Conservation (phyloP, 2,329 filamentous ascomycete species). For the Aspergillus sp. region DNA sequence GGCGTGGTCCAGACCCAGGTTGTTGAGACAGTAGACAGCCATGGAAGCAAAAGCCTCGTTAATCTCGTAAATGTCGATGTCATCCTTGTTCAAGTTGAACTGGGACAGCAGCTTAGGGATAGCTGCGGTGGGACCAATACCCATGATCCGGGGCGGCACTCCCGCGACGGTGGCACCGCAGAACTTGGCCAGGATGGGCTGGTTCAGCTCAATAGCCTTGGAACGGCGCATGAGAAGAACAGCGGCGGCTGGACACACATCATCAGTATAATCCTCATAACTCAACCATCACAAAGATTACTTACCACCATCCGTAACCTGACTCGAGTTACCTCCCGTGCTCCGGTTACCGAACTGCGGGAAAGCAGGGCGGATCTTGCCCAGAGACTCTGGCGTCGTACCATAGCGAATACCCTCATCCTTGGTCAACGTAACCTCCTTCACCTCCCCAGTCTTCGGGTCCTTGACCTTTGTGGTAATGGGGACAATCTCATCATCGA, state of each 20-base stretch:
- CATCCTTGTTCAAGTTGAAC: slow-evolving; percentile 74
- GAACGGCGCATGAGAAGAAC: slow-evolving; percentile 93
- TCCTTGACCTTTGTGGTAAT: slow-evolving; percentile 82
- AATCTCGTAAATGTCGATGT: slow-evolving; percentile 87
- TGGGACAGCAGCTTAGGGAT: slow-evolving; percentile 81
- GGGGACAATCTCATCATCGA: slow-evolving; percentile 91
- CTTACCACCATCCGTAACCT: slow-evolving; percentile 86
- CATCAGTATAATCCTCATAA: slow-evolving; percentile 1
- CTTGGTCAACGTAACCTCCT: slow-evolving; percentile 74
- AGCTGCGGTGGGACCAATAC: slow-evolving; percentile 66
- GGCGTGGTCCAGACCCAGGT: slow-evolving; percentile 62
- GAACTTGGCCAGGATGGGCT: slow-evolving; percentile 93
- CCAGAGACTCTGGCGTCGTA: slow-evolving; percentile 78
- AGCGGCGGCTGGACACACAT: slow-evolving; percentile 65
- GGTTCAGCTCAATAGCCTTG: slow-evolving; percentile 79
- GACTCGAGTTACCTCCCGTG: slow-evolving; percentile 90
- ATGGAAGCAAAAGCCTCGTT: slow-evolving; percentile 99
- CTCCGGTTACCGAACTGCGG: slow-evolving; percentile 82
- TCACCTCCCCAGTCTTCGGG: slow-evolving; percentile 74
- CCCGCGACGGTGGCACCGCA: slow-evolving; percentile 89
- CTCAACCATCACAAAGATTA: slow-evolving; percentile 16
- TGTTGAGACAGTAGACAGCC: slow-evolving; percentile 88
- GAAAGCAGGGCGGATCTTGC: slow-evolving; percentile 88
- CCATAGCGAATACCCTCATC: slow-evolving; percentile 92
- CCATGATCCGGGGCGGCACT: slow-evolving; percentile 93